Base-by-base conservation (phyloP, 2,329 filamentous ascomycete genomes). In the Aspergillus phoenicis region DNA sequence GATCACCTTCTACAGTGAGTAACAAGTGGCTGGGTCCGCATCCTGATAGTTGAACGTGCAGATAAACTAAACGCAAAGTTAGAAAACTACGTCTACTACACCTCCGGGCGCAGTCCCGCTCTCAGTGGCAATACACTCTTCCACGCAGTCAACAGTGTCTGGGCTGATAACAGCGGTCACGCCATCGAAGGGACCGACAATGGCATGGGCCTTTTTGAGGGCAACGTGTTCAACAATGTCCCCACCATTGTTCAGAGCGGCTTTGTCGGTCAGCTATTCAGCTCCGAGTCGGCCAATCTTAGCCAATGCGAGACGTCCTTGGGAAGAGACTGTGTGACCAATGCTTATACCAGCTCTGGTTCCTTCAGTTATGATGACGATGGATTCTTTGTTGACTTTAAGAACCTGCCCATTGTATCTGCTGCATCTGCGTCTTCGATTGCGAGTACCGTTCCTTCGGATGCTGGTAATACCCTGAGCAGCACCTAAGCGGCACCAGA, bases 1-100 rank as follows among this genome's bases (percentile, higher is more conserved):
- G 61, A 78, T 86, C 64, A 87, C 85, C 59, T 36, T 36, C 5
- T 36, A 36, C 33, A 36, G 33, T 36, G 33, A 36, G 33, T 36
- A 2, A 6, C 1, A 36, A 36, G 1, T 36, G 33, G 0, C 33
- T 36, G 11, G 4, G 2, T 15, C 5, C 13, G 33, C 33, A 11
- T 2, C 11, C 74, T 87, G 71, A 4, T 30, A 30, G 11, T 4
- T 11, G 28, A 30, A 30, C 33, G 4, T 36, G 11, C 4, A 5
- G 11, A 13, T 36, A 78, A 78, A 36, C 33, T 36, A 36, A 36
- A 13, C 10, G 1, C 11, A 36, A 36, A 13, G 2, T 15, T 10
- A 47, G 24, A 43, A 65, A 87, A 87, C 78, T 86, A 85, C 75
- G 76, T 87, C 66, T 81, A 85, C 77, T 78, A 85, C 72, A 82